phyloP scores from a whole-genome alignment of 192 early-diverging fungal species.

The Backusella parvicylindrica region DNA sequence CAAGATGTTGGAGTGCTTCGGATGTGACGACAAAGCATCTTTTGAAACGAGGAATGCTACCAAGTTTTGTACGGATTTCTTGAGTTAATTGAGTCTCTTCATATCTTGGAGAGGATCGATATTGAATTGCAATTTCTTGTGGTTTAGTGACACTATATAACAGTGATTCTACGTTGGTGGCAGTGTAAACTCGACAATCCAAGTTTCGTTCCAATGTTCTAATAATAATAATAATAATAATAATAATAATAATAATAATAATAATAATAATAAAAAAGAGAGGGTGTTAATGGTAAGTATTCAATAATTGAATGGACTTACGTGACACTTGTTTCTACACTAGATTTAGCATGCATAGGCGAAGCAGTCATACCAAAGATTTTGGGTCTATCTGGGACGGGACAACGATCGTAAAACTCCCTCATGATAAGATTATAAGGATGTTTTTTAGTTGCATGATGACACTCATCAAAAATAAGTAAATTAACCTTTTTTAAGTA shows the following conservation, averaged over 20 bases:
- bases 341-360: constrained; percentile 48
- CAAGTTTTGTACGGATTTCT: constrained; percentile 34
- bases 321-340: constrained; percentile 8
- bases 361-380: constrained; percentile 95
- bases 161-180: constrained; percentile 31
- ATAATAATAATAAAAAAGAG: not conserved
- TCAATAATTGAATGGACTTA: not conserved
- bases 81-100: constrained; percentile 39
- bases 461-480: constrained; percentile 94
- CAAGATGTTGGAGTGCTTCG: constrained; percentile 55
- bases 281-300: not conserved
- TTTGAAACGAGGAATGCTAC: constrained; percentile 34
- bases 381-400: constrained; percentile 54
- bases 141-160: constrained; percentile 38
- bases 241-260: not conserved
- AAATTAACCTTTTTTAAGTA: constrained; percentile 59
- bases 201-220: constrained; percentile 56
- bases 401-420: constrained; percentile 68
- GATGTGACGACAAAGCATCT: constrained; percentile 36
- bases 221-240: not conserved
- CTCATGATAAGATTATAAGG: constrained; percentile 80
- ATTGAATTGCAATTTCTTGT: constrained; percentile 44
- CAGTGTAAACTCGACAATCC: constrained; percentile 57
- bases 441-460: constrained; percentile 78
- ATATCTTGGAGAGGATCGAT: constrained; percentile 44